phyloP scores from a whole-genome alignment of 257 asterid species.

The Solanum tarapatanum region DNA sequence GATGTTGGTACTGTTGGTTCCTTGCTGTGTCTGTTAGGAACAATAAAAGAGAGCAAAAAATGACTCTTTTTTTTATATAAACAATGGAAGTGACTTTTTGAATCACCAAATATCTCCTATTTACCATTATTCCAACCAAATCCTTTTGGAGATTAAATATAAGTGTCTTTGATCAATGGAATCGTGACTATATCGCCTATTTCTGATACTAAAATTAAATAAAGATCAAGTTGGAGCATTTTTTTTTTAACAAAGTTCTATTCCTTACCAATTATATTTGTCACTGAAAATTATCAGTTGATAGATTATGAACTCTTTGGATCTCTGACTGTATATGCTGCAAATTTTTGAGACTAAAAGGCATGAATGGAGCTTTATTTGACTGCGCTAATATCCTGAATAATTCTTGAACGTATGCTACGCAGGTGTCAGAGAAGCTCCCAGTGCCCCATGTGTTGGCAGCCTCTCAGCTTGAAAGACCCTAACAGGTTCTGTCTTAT shows the following conservation, averaged over 20 bases:
- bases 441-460: slow-evolving; percentile 98
- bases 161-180: neutral
- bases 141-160: neutral
- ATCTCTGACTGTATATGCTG: neutral
- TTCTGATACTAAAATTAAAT: neutral
- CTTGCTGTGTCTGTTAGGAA: neutral
- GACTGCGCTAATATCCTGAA: neutral
- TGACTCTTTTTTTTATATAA: neutral
- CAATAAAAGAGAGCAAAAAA: neutral
- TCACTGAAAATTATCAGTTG: neutral
- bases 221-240: neutral
- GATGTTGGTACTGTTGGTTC: neutral
- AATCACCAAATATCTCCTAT: neutral
- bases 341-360: neutral
- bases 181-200: neutral
- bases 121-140: neutral
- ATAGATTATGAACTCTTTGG: neutral
- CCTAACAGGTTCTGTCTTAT: slow-evolving; percentile 50
- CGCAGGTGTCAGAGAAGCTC: slow-evolving; percentile 92
- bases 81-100: neutral
- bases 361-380: neutral
- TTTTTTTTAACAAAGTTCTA: neutral
- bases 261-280: neutral
- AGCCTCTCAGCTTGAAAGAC: slow-evolving; percentile 68
- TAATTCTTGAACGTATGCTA: neutral